Evolutionary conservation across 495 filamentous ascomycete species (phyloP), one percentile per base, ranked within the genome.

Genomic region (Penicillium manginii): DNA sequence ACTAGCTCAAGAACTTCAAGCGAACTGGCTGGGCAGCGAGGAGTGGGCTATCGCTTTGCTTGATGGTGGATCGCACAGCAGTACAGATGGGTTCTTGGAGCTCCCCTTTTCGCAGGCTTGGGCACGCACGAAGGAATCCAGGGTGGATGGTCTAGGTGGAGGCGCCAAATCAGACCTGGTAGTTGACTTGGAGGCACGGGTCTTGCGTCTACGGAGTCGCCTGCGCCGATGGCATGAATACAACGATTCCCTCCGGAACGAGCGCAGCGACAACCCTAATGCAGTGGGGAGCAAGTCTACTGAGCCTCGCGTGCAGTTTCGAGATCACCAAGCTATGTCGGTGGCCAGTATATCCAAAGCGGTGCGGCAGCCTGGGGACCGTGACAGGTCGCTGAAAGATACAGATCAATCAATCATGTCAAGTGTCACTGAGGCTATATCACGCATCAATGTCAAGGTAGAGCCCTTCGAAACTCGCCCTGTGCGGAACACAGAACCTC

Each of bases 181-280:
- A 26, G 71, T 85, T 59, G 84, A 91, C 61, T 70, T 92, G 19
- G 86, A 90, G 40, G 68, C 68, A 32, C 77, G 88, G 29, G 79
- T 91, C 1, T 67, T 77, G 45, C 70, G 79, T 5, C 89, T 94
- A 63, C 81, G 81, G 35, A 75, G 75, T 49, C 82, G 91, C 29
- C 63, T 97, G 37, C 76, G 81, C 52, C 84, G 79, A 68, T 96
- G 91, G 92, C 81, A 87, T 62, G 78, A 79, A n/a, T 91, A 89
- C 60, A 83, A 84, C 23, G 74, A 78, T 64, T 68, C 66, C 2
- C 54, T 73, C 26, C 58, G 57, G 11, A 67, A 67, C 49, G n/a
- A 63, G 54, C 58, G 63, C 58, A 17, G 61, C 60, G 40, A 63
- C 33, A 50, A 62, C 47, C 37, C 56, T 22, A 51, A 50, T 32